These are phyloP conservation scores for Xylaria cubensis DNA, from an alignment of 495 filamentous ascomycete species.

Conservation along the genomic window DNA sequence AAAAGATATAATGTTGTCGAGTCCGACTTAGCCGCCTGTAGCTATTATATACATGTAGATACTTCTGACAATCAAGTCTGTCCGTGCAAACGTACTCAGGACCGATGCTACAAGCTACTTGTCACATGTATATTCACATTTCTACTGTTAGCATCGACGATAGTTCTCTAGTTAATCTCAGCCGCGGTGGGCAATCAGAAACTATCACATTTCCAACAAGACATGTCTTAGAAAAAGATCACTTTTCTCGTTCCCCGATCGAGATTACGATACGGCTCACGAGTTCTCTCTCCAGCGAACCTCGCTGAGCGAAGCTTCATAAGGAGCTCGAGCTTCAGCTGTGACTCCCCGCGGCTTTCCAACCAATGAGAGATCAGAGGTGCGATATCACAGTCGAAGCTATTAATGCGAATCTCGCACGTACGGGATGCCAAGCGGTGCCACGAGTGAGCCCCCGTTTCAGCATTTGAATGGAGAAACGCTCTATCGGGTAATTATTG, in stretches of 20 bases:
- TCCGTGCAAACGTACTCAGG: background rate
- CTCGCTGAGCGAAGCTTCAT: background rate
- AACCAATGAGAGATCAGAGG: background rate
- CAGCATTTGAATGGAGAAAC: background rate
- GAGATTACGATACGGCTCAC: background rate
- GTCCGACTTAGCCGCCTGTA: too few species aligned
- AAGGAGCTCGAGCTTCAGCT: background rate
- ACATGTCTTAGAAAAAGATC: background rate
- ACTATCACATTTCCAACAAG: background rate
- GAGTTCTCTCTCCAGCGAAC: background rate
- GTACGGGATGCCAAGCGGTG: background rate
- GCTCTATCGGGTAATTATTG: too few species aligned
- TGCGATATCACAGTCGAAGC: background rate
- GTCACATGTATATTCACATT: background rate
- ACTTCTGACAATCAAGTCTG: too few species aligned
- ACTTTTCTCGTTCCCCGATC: background rate
- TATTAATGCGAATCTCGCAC: background rate
- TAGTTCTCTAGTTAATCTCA: background rate
- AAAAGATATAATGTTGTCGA: too few species aligned
- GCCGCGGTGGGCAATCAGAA: background rate
- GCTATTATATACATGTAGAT: too few species aligned
- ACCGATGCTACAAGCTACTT: background rate
- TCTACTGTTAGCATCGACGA: background rate
- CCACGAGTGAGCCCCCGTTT: background rate
- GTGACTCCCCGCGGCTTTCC: background rate